Percentiles rank a stretch among this genome's conserved stretches.
Conservation (phyloP, 1,284 basidiomycete species). For the Volvariella volvacea region DNA sequence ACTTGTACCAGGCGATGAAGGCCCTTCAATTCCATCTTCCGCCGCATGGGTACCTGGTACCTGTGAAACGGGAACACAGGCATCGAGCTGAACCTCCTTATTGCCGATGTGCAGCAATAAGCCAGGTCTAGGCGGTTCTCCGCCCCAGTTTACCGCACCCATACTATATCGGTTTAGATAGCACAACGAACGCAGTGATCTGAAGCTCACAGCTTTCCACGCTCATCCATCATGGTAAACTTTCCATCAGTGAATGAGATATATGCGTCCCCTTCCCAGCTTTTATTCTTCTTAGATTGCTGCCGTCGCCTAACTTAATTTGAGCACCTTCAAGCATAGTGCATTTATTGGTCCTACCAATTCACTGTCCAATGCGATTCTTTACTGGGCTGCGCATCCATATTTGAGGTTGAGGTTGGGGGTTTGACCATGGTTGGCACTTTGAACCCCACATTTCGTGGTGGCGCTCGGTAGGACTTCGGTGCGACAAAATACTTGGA, state of each 20-base stretch:
- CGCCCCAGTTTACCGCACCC: slow-evolving; percentile 57
- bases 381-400: slow-evolving; percentile 1
- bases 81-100: slow-evolving; percentile 59
- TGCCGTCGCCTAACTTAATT: slow-evolving; percentile 57
- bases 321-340: slow-evolving; percentile 8
- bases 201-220: slow-evolving; percentile 54
- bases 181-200: slow-evolving; percentile 1
- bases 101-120: slow-evolving; percentile 45
- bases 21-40: too few relatives aligned
- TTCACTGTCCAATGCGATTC: slow-evolving; percentile 59
- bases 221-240: slow-evolving; percentile 59
- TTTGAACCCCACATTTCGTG: too few relatives aligned
- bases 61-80: neutral
- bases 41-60: too few relatives aligned
- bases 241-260: slow-evolving; percentile 44
- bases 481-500: too few relatives aligned
- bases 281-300: slow-evolving; percentile 78
- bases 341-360: slow-evolving; percentile 37
- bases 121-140: slow-evolving; percentile 42
- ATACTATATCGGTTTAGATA: slow-evolving; percentile 35
- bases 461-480: too few relatives aligned
- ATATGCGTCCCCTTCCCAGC: slow-evolving; percentile 80
- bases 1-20: slow-evolving; percentile 11
- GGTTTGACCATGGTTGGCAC: slow-evolving; percentile 3
- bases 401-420: slow-evolving; percentile 7